Base-by-base conservation (phyloP, 1,139 yeast species). In the Pichia sorboxylosa region DNA sequence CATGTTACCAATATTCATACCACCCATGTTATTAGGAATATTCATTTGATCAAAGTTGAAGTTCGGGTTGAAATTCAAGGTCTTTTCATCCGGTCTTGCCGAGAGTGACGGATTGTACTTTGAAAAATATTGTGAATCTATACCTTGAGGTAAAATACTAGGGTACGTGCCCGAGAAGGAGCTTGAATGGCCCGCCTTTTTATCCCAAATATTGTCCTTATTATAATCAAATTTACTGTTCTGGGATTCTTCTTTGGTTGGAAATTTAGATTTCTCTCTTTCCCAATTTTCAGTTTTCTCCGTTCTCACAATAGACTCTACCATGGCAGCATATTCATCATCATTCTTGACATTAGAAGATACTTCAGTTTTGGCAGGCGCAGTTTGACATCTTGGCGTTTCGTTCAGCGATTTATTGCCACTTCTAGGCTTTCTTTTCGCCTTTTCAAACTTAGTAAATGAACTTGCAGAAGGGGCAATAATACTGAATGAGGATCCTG, bases 281-380 rank as follows among this genome's bases (percentile, higher is more conserved):
- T n/a, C n/a, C n/a, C n/a, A n/a, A n/a, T n/a, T n/a, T n/a, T n/a
- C n/a, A n/a, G n/a, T n/a, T n/a, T 19, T 13, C n/a, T n/a, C n/a
- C n/a, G n/a, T n/a, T n/a, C n/a, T n/a, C n/a, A n/a, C n/a, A 20
- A 58, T 45, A 2, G 57, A 49, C 31, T 52, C 53, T 26, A 58
- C 61, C 59, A 58, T 58, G 28, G 40, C 46, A 13, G 47, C 49
- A 27, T 43, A 43, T 24, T 31, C 30, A 10, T 35, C 31, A 27
- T 36, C 33, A 7, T 8, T 20, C 8, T 11, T 11, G 8, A 19
- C 5, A 16, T 25, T 20, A 9, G 13, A 23, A 23, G 25, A 23
- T n/a, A 10, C 13, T 11, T 13, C 7, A 6, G 25, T 10, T 19
- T 19, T 8, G 11, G 22, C 22, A 19, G 22, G 22, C 11, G 22